Evolutionary conservation across 495 filamentous ascomycete species (phyloP).

Genomic region (Aspergillus hancockii): DNA sequence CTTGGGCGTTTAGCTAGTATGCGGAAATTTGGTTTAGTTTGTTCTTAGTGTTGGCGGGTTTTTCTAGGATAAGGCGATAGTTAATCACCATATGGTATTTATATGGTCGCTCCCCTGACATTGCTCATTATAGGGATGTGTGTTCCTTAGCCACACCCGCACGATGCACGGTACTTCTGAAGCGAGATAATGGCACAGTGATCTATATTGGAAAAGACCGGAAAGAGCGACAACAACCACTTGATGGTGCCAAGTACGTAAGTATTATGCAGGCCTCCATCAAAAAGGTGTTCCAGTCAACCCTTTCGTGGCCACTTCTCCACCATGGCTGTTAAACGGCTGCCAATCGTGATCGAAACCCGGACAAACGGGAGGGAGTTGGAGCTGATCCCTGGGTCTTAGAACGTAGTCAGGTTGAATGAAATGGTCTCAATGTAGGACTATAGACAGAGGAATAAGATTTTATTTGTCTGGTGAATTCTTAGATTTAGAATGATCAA

Average conservation of each 20-base stretch:
- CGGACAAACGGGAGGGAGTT: background rate
- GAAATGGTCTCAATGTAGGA: too few relatives aligned
- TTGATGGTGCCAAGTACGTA: slow-evolving; percentile 1
- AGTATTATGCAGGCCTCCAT: slow-evolving; percentile 5
- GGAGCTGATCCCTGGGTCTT: background rate
- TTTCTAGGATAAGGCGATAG: too few relatives aligned
- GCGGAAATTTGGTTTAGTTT: background rate
- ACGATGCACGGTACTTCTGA: too few relatives aligned
- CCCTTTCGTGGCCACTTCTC: background rate
- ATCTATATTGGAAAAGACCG: background rate
- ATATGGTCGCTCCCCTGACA: background rate
- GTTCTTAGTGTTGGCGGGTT: background rate
- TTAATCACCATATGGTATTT: background rate
- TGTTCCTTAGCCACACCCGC: background rate
- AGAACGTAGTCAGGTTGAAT: background rate
- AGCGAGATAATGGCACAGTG: too few relatives aligned
- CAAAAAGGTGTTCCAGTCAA: background rate
- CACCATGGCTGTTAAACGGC: background rate
- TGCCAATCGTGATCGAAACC: background rate
- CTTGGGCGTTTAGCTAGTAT: background rate
- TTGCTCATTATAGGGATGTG: background rate
- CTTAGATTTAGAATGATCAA: too few relatives aligned
- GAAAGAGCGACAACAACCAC: background rate
- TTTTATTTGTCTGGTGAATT: too few relatives aligned
- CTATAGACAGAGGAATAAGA: too few relatives aligned